These are phyloP conservation scores for Chenopodium berlandieri DNA, from an alignment of 148 eudicot species.

Conservation along the genomic window DNA sequence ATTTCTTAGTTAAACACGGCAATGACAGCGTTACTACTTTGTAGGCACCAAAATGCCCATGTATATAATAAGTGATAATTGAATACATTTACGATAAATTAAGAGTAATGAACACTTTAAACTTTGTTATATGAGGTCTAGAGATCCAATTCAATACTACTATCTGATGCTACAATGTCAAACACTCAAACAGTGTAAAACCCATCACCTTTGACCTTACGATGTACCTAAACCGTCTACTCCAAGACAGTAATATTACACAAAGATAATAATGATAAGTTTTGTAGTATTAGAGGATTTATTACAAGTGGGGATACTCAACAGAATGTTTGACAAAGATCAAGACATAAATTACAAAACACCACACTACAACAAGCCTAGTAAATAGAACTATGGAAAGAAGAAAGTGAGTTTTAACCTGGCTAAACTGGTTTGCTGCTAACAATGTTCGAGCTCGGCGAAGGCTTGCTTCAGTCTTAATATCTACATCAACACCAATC, in stretches of 20 bases:
- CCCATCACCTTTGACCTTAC: not conserved
- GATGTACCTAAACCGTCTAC: not conserved
- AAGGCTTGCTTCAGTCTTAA: conserved; percentile 86
- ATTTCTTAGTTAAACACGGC: not conserved
- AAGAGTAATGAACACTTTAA: not conserved
- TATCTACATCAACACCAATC: conserved; percentile 83
- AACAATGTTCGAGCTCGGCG: conserved; percentile 94
- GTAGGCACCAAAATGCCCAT: not conserved
- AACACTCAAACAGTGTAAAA: not conserved
- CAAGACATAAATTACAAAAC: not conserved
- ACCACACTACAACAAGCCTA: not conserved
- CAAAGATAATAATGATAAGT: not conserved
- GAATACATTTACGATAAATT: not conserved
- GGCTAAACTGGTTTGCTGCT: conserved; percentile 86
- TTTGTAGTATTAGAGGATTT: too few species aligned
- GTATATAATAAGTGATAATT: not conserved
- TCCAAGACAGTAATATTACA: not conserved
- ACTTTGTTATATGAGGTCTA: not conserved
- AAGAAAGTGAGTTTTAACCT: conserved; percentile 42
- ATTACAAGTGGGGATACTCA: not conserved
- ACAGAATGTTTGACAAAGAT: not conserved
- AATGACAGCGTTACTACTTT: not conserved
- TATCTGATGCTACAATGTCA: not conserved
- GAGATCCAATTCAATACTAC: not conserved
- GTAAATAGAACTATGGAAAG: not conserved